Percentiles rank a stretch among this genome's conserved stretches.
phyloP scores from a whole-genome alignment of 805 yeast species.

The Candida manassasensis region DNA sequence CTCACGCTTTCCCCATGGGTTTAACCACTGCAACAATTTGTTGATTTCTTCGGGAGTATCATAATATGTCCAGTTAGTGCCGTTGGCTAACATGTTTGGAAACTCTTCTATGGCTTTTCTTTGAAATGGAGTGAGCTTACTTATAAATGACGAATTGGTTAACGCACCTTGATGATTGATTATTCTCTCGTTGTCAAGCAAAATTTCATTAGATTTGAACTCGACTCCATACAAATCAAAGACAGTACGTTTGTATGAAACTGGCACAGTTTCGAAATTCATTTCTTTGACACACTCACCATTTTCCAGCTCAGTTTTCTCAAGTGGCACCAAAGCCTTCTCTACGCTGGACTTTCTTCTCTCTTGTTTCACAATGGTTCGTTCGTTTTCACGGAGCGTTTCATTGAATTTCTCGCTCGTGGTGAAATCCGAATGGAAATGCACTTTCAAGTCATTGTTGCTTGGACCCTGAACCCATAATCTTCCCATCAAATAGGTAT shows the following conservation, averaged over 20 bases:
- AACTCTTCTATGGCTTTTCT: conserved; percentile 67
- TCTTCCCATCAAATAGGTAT: conserved; percentile 73
- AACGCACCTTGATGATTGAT: conserved; percentile 19
- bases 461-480: conserved; percentile 91
- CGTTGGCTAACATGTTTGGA: conserved; percentile 48
- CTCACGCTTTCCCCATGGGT: conserved; percentile 74
- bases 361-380: not conserved
- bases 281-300: conserved; percentile 15
- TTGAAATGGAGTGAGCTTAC: conserved; percentile 34
- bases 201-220: conserved; percentile 20
- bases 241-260: conserved; percentile 19
- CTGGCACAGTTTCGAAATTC: conserved; percentile 22
- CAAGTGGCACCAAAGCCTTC: conserved; percentile 5
- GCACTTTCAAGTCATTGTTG: conserved; percentile 36
- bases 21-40: conserved; percentile 57
- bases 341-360: conserved; percentile 6
- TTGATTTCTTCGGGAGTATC: conserved; percentile 60
- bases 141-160: conserved; percentile 4
- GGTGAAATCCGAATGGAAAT: conserved; percentile 12
- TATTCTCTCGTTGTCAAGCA: conserved; percentile 5
- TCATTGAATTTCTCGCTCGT: conserved; percentile 13
- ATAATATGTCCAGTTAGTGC: conserved; percentile 64
- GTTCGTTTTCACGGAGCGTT: conserved; percentile 8
- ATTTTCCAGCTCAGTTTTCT: conserved; percentile 16
- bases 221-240: conserved; percentile 23